A percentile compares a stretch with the other conserved stretches of the same genome.
These are phyloP conservation scores for Wickerhamiella siamensis DNA, from an alignment of 805 yeast genomes.

Conservation along the genomic window DNA sequence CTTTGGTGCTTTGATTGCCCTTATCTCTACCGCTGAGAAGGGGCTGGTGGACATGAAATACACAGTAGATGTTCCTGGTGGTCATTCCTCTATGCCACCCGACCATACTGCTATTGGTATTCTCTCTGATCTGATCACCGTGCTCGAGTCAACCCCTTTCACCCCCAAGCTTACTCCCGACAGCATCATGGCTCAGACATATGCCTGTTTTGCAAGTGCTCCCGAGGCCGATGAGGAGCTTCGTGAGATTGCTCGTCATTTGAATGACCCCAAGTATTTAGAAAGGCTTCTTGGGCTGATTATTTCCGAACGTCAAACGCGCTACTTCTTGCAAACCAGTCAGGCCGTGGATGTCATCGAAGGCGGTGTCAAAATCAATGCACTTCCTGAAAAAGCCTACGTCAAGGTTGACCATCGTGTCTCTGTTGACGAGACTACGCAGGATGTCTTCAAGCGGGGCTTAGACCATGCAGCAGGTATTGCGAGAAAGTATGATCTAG, in stretches of 20 bases:
- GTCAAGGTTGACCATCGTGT: constrained; percentile 46
- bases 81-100: constrained; percentile 73
- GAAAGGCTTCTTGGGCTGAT: background rate
- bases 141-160: constrained; percentile 44
- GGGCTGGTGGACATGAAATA: constrained; percentile 40
- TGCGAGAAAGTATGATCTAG: background rate
- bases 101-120: constrained; percentile 71
- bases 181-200: constrained; percentile 25
- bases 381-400: constrained; percentile 46
- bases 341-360: constrained; percentile 47
- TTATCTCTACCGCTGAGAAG: constrained; percentile 47
- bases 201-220: constrained; percentile 45
- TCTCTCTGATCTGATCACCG: constrained; percentile 40
- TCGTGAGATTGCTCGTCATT: constrained; percentile 2
- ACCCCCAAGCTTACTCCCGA: constrained; percentile 31
- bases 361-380: constrained; percentile 67
- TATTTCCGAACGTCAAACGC: background rate
- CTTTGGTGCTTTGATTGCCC: constrained; percentile 37
- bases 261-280: background rate
- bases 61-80: constrained; percentile 49
- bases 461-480: background rate
- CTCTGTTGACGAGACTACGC: background rate
- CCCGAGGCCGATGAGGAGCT: constrained; percentile 6
- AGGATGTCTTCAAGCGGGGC: background rate
- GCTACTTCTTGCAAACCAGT: constrained; percentile 38